A percentile compares a stretch with the other conserved stretches of the same genome.
These are phyloP conservation scores for Naganishia sp. DNA, from an alignment of 1,284 basidiomycete genomes.

Conservation along the genomic window DNA sequence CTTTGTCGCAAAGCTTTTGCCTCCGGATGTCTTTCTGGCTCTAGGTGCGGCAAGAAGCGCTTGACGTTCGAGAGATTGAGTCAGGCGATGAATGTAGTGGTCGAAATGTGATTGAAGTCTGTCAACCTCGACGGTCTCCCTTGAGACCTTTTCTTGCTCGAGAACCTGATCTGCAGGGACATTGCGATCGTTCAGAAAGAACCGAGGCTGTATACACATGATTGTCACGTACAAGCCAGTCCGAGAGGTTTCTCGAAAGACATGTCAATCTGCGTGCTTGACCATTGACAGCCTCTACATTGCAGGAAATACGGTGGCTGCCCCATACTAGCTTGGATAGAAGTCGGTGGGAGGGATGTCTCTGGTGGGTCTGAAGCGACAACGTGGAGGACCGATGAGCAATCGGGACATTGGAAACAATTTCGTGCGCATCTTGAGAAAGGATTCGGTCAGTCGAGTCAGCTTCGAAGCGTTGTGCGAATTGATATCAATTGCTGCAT, in stretches of 20 bases:
- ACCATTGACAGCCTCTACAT: constrained; percentile 93
- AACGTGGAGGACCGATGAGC: constrained; percentile 81
- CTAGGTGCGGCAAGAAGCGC: not conserved
- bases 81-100: constrained; percentile 60
- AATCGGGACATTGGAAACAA: constrained; percentile 94
- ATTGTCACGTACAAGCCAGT: constrained; percentile 67
- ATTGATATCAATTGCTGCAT: constrained; percentile 24
- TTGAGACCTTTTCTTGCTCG: constrained; percentile 78
- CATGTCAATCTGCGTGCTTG: constrained; percentile 83
- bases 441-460: not conserved
- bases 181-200: not conserved
- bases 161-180: constrained; percentile 74
- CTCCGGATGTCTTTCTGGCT: constrained; percentile 9
- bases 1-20: not conserved
- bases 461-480: too few species aligned
- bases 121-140: constrained; percentile 84
- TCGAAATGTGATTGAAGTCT: constrained; percentile 92
- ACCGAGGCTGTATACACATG: not conserved
- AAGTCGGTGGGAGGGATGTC: constrained; percentile 39
- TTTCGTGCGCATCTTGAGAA: constrained; percentile 83
- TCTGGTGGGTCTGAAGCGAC: constrained; percentile 79
- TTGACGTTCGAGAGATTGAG: constrained; percentile 34
- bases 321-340: constrained; percentile 61
- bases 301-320: constrained; percentile 86
- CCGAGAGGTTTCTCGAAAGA: constrained; percentile 95